Conservation (phyloP, 2,329 filamentous ascomycete species). For the Colletotrichum karsti region DNA sequence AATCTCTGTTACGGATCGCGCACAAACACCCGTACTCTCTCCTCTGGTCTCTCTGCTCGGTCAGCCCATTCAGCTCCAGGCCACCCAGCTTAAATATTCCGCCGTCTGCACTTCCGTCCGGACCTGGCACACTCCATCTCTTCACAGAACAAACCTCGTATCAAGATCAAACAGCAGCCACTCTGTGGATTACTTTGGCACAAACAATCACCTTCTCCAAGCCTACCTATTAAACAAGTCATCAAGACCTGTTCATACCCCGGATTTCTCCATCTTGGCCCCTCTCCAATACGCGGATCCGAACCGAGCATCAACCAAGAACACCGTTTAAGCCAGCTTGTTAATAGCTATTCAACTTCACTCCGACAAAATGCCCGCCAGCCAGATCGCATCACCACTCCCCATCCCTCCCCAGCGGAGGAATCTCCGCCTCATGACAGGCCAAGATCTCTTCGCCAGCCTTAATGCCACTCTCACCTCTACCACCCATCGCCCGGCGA, state of each 20-base stretch:
- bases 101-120: slow-evolving; percentile 11
- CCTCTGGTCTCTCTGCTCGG: slow-evolving; percentile 4
- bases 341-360: not conserved
- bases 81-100: slow-evolving; percentile 21
- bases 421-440: slow-evolving; percentile 52
- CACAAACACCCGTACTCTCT: slow-evolving; percentile 22
- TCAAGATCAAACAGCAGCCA: not conserved
- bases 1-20: slow-evolving; percentile 29
- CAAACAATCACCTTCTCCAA: not conserved
- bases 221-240: slow-evolving; percentile 3
- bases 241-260: not conserved
- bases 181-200: slow-evolving; percentile 1
- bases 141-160: not conserved
- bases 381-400: slow-evolving; percentile 54
- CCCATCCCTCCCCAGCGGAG: slow-evolving; percentile 57
- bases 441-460: slow-evolving; percentile 62
- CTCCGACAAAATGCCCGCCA: slow-evolving; percentile 48
- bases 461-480: slow-evolving; percentile 60
- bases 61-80: slow-evolving; percentile 1
- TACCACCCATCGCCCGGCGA: slow-evolving; percentile 51
- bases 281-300: slow-evolving; percentile 5
- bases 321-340: not conserved
- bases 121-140: not conserved
- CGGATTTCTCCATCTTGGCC: not conserved
- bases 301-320: not conserved